Base-by-base conservation (phyloP, 345 rosid genomes). In the Psidium guajava region DNA sequence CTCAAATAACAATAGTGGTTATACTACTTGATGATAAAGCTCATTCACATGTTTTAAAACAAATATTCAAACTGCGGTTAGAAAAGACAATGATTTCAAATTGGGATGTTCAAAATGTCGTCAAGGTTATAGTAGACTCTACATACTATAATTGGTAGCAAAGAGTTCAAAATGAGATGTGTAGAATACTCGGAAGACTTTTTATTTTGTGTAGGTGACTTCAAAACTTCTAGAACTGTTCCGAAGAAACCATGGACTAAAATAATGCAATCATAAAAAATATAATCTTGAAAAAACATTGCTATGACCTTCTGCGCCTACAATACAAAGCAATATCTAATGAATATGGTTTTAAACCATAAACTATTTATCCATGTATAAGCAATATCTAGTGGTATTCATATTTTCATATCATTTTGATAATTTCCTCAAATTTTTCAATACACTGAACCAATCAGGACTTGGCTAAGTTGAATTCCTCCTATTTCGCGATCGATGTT, bases 201-300 rank as follows among this genome's bases (percentile, higher is more conserved):
- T 91, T 92, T 91, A 87, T 92, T 93, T 83, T 92, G 93, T 25
- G 96, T 95, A 57, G 98, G 94, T n/a, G 92, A 90, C 91, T 93
- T 95, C 91, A 97, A 91, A 80, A 97, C 91, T 89, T 95, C 96
- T 12, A 92, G 82, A 87, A 95, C 98, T 86, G 94, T 96, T 91
- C 98, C 94, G 44, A 98, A 97, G 91, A 94, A 97, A n/a, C 99
- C 98, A 85, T 95, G 99, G 57, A 94, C 99, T 89, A 97, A 92
- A 83, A 95, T 97, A 74, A 98, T 94, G 88, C 99, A 97, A 25
- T 96, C 98, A 88, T 95, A 97, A 90, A 95, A 95, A 83, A 97
- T 94, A 88, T 95, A 97, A 92, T 94, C 97, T 88, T 95, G 99
- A 90, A 96, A 88, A 84, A 94, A 95, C 94, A 94, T 91, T 55